Evolutionary conservation across 2,329 filamentous ascomycete genomes (phyloP).

Genomic region (Xylariaceae sp.): DNA sequence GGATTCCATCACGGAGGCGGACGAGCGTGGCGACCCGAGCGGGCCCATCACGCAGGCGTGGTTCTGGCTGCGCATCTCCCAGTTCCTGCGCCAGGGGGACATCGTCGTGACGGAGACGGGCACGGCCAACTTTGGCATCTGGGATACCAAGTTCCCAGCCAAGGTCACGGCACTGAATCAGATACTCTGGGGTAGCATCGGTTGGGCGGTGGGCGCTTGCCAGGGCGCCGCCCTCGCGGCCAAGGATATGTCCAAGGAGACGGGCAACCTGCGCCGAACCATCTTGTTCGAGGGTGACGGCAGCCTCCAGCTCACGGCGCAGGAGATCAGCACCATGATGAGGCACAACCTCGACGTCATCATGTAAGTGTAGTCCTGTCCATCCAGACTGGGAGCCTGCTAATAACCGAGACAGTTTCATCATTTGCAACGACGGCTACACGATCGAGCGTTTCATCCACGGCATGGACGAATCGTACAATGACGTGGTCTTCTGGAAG

Average conservation of each 20-base stretch:
- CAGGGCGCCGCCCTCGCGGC: constrained; percentile 68
- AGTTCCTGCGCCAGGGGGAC: constrained; percentile 67
- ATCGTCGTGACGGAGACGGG: constrained; percentile 83
- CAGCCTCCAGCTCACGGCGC: constrained; percentile 76
- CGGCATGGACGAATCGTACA: constrained; percentile 73
- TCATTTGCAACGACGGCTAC: constrained; percentile 84
- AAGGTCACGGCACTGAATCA: constrained; percentile 78
- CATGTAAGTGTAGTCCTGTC: constrained; percentile 48
- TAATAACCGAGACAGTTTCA: constrained; percentile 47
- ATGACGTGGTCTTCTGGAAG: constrained; percentile 73
- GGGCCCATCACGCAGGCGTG: constrained; percentile 60
- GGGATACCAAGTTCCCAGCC: constrained; percentile 73
- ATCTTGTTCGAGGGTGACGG: constrained; percentile 89
- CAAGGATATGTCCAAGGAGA: constrained; percentile 66
- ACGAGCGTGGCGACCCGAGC: constrained; percentile 30
- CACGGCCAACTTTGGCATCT: constrained; percentile 82
- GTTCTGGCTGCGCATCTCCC: constrained; percentile 72
- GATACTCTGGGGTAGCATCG: constrained; percentile 65
- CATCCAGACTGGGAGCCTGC: background rate
- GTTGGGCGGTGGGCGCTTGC: constrained; percentile 54
- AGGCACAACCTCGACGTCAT: constrained; percentile 68
- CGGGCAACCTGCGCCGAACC: constrained; percentile 51
- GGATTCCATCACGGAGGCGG: constrained; percentile 43
- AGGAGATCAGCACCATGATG: constrained; percentile 82
- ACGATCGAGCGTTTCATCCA: constrained; percentile 88